Base-by-base conservation (phyloP, 2,329 filamentous ascomycete species). In the Fusarium acutatum region DNA sequence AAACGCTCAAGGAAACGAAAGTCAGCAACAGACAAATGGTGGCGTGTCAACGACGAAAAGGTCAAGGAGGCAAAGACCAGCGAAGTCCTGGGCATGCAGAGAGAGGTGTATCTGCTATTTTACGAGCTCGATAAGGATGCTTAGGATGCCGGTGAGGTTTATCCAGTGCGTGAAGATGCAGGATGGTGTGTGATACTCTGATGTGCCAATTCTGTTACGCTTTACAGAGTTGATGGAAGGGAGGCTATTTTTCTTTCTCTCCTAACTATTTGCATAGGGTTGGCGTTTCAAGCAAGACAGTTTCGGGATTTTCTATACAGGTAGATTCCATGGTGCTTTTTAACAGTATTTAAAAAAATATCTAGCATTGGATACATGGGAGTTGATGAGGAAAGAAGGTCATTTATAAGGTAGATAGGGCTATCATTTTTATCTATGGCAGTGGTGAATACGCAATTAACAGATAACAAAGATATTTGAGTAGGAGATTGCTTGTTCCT, bases 11-110 rank as follows among this genome's bases (percentile, higher is more conserved):
- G 85, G 72, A 91, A 89, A 75, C 90, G 88, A 68, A 91, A 89
- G 78, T 57, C 75, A 78, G 63, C 75, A 18, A 88, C 88, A 49
- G 92, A 97, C 79, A 91, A 82, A 73, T 99, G 96, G 96, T 99
- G 96, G 96, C 91, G 96, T 40, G 97, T 99, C 74, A 98, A 95
- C 74, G 96, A 99, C 81, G 96, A 99, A 75, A 97, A 97, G 83
- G 90, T 98, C 78, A 96, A 96, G 80, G 96, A 98, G 83, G 93
- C 94, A 75, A 97, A 95, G 85, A 98, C 95, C 11, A 90, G 88
- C 61, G 96, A 99, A 76, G 94, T 99, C 12, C 82, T 99, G 65
- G 90, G 91, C 13, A 97, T 98, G 95, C 95, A 98, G 83, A 92
- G 92, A 78, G 96, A 99, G 82, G 96, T 98, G 2, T 99, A 99